Percentiles rank a stretch among this genome's conserved stretches.
Evolutionary conservation across 106 monocot genomes (phyloP).

Genomic region (Dendrobium chrysotoxum): DNA sequence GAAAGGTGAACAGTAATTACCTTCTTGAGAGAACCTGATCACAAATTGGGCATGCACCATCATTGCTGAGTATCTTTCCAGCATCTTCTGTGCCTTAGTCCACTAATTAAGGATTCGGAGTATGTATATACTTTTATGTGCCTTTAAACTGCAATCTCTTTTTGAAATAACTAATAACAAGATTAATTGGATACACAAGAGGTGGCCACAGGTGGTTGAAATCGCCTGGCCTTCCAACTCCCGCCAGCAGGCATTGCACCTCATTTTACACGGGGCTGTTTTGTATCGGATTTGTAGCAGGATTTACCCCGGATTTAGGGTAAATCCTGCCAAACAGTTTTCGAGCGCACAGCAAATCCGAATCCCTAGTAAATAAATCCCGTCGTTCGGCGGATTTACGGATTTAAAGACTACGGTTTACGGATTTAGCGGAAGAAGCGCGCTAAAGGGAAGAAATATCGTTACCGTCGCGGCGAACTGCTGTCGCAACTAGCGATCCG

Average conservation of each 20-base stretch:
- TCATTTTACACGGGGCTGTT: constrained; percentile 39
- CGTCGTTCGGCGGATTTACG: too few relatives aligned
- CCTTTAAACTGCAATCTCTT: background rate
- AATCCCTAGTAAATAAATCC: too few relatives aligned
- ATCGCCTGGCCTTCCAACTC: constrained; percentile 88
- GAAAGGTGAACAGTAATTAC: constrained; percentile 7
- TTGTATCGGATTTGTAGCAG: too few relatives aligned
- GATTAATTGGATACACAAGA: constrained; percentile 64
- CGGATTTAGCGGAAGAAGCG: too few relatives aligned
- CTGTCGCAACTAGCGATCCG: too few relatives aligned
- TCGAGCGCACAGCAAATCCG: too few relatives aligned
- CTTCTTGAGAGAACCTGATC: constrained; percentile 98
- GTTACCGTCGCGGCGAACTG: too few relatives aligned
- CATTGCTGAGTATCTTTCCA: constrained; percentile 77
- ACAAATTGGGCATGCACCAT: constrained; percentile 93
- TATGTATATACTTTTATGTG: background rate
- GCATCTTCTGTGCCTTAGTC: constrained; percentile 88
- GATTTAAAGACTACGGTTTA: too few relatives aligned
- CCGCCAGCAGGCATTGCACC: constrained; percentile 97
- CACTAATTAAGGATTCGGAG: constrained; percentile 22
- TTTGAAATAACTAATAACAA: constrained; percentile 10
- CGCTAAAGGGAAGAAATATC: too few relatives aligned
- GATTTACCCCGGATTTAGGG: too few relatives aligned
- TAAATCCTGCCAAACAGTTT: too few relatives aligned
- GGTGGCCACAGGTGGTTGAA: constrained; percentile 92